Base-by-base conservation (phyloP, 768 basidiomycete genomes). In the Lentinula guzmanii region DNA sequence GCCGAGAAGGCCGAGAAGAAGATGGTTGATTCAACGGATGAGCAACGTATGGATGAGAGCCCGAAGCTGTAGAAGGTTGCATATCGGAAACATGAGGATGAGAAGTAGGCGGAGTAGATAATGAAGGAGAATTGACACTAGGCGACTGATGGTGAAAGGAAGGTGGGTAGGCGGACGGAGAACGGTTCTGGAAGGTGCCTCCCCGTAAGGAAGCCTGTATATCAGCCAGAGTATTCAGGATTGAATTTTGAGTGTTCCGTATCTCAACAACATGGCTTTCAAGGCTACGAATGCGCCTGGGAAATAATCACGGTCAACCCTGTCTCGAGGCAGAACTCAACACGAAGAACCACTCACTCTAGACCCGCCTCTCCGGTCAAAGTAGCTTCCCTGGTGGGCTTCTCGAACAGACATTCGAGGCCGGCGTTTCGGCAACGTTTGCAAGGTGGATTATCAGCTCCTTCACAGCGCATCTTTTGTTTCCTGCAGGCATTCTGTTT, bases 391-490 rank as follows among this genome's bases (percentile, higher is more conserved):
- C 87, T 82, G 11, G 86, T 87, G 2, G 95, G 95, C 68, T 97
- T 97, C 74, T 98, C 95, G 71, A 98, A 96, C 37, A 97, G 80
- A 76, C 95, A 98, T 45, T 95, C 91, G 11, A 97, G 79, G 2
- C 92, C 91, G 18, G 90, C 88, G 67, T 93, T 90, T 35, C 91
- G 83, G 75, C 95, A 98, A 48, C 95, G 86, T 68, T 90, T 87
- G 75, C 95, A 98, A n/a, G 95, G 95, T 28, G 95, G 95, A 68
- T 92, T 94, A 71, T 97, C 95, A 15, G 94, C 95, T 1, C 93
- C 94, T 72, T 95, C 93, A 70, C 95, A 98, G 67, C 94, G 82
- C 95, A 97, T 97, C 77, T 97, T 97, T 79, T 95, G 94, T 69
- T 93, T 91, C 67, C 95, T 81, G 74, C 95, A 96, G 16, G 93